Percentiles rank a stretch among this genome's conserved stretches.
These are phyloP conservation scores for Dendrocalamus latiflorus DNA, from an alignment of 202 grass and related monocot genomes.

Conservation along the genomic window DNA sequence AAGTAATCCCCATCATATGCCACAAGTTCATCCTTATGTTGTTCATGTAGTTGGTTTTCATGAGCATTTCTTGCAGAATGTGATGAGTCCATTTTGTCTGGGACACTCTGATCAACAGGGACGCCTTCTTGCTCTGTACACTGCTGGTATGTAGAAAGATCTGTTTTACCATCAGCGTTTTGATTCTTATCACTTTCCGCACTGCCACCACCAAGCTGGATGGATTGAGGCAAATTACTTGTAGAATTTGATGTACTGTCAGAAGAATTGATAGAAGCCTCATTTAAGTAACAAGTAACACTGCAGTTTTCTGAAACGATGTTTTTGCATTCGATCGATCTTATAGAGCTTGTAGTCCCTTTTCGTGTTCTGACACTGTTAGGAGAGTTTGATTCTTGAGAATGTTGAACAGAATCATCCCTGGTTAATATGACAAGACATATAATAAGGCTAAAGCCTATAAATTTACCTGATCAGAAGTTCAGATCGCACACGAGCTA, in stretches of 20 bases:
- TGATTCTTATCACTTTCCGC: conserved; percentile 58
- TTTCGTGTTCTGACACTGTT: conserved; percentile 44
- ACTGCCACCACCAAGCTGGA: conserved; percentile 40
- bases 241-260: conserved; percentile 15
- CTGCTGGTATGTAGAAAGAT: conserved; percentile 36
- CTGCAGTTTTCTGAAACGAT: conserved; percentile 45
- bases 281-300: conserved; percentile 36
- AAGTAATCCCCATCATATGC: conserved; percentile 57
- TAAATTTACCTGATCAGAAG: conserved; percentile 12
- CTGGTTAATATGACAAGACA: conserved; percentile 28
- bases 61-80: conserved; percentile 12
- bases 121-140: conserved; percentile 32
- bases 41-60: conserved; percentile 35
- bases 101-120: conserved; percentile 40
- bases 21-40: conserved; percentile 37
- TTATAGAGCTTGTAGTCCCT: conserved; percentile 41
- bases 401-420: conserved; percentile 40
- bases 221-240: conserved; percentile 26
- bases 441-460: neutral
- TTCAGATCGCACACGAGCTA: conserved; percentile 22
- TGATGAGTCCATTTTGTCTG: conserved; percentile 22
- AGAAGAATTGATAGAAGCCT: conserved; percentile 22
- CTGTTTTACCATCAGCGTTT: conserved; percentile 32
- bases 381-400: conserved; percentile 45
- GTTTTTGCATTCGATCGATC: conserved; percentile 43